Base-by-base conservation (phyloP, 176 grass and related monocot species). In the Luzula sylvatica region DNA sequence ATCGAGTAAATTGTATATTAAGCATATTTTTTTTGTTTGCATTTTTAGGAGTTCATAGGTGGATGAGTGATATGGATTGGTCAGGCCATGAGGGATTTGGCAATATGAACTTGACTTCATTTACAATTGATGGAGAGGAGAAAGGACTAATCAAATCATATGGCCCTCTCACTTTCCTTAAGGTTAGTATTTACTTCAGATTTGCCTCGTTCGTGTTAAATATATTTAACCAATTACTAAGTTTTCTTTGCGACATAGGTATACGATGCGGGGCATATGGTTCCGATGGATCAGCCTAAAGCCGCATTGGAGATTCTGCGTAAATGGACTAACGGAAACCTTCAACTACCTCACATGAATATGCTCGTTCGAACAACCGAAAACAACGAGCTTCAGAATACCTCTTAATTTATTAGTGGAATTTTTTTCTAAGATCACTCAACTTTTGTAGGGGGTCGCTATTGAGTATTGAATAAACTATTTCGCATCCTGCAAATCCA, bases 61-160 rank as follows among this genome's bases (percentile, higher is more conserved):
- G 76, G 76, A 68, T 79, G 8, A 79, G 60, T 46, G 66, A 67
- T 8, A 79, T 79, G 76, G 45, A 72, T 46, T 79, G 76, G 76
- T 73, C 76, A 38, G 76, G 68, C 28, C 43, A 65, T 38, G 53
- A 72, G 30, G 61, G 19, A 53, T 79, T 73, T 55, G 40, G 23
- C 28, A 26, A 62, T 42, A 50, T 61, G 57, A 56, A 63, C 20
- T 47, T 79, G 53, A 26, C 25, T 26, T 65, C 62, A 26, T 79
- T 79, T 67, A 48, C 38, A 15, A 38, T 72, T 1, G 53, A 56
- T 18, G 61, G 61, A 29, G 38, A 79, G 47, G 61, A 79, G 24
- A 68, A 67, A 42, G 75, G 76, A 38, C 35, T 73, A 11, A 32
- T 79, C 21, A 79, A 79, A 68, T 47, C 68, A 61, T 68, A 55